Percentiles rank a stretch among this genome's conserved stretches.
These are phyloP conservation scores for Tricholomella constricta DNA, from an alignment of 768 basidiomycete genomes.

Conservation along the genomic window DNA sequence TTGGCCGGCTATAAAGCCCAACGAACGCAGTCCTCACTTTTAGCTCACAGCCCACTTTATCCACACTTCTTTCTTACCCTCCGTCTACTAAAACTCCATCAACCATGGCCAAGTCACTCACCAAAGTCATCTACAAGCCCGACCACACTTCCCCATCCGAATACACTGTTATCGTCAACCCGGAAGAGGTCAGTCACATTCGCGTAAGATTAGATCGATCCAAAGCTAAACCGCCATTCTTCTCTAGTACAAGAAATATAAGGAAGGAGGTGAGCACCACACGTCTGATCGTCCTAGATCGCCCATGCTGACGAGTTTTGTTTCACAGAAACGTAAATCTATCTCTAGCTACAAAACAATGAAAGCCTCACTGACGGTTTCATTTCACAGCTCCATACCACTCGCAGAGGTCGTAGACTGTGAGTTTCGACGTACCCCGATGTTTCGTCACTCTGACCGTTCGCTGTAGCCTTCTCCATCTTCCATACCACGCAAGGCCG, in stretches of 20 bases:
- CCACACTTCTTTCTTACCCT: slow-evolving; percentile 11
- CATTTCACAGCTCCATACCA: slow-evolving; percentile 57
- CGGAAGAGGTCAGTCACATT: slow-evolving; percentile 51
- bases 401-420: slow-evolving; percentile 82
- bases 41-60: slow-evolving; percentile 3
- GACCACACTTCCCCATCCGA: slow-evolving; percentile 71
- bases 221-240: slow-evolving; percentile 11
- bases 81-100: slow-evolving; percentile 17
- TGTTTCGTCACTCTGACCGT: neutral
- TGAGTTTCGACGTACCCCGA: slow-evolving; percentile 35
- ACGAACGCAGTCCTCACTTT: neutral
- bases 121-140: slow-evolving; percentile 82
- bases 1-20: slow-evolving; percentile 16
- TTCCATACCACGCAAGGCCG: slow-evolving; percentile 72
- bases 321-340: slow-evolving; percentile 65
- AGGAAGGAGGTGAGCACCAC: slow-evolving; percentile 63
- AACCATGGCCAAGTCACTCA: slow-evolving; percentile 49
- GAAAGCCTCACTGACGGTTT: slow-evolving; percentile 7
- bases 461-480: slow-evolving; percentile 61
- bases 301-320: slow-evolving; percentile 18
- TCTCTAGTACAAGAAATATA: slow-evolving; percentile 74
- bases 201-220: slow-evolving; percentile 4
- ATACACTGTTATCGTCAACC: slow-evolving; percentile 69
- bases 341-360: neutral
- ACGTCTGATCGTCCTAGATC: slow-evolving; percentile 17